Evolutionary conservation across 371 early-diverging fungal genomes (phyloP), one percentile per base, ranked within the genome.

Genomic region (Dichotomocladium elegans): DNA sequence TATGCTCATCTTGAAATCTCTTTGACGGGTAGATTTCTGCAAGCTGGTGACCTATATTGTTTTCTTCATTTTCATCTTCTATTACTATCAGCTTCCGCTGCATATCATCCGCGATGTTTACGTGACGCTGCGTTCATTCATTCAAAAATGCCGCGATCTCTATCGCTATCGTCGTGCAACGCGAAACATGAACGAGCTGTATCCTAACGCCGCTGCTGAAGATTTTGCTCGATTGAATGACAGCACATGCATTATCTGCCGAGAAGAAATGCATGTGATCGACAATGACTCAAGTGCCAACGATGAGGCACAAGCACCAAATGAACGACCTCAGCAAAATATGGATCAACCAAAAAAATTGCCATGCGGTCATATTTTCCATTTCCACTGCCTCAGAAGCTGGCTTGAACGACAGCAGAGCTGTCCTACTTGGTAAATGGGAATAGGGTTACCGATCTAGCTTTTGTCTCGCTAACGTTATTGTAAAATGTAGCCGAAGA

Each of bases 341-440:
- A 33, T 61, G 26, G 85, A 88, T 62, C 83, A 84, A 2, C 94
- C 97, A 4, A 99, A 99, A 69, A 93, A 91, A 47, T 78, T 99
- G 15, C 91, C 90, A 7, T 99, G 99, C 70, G 94, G 95, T 0
- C 99, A 99, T 62, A 85, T 96, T 10, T 99, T 99, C 68, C 99
- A 99, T 71, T 89, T 96, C 51, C 89, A 86, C 44, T 99, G 99
- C 68, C 75, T 99, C 51, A 79, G 95, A 47, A 93, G 92, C 66
- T 99, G 99, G 99, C 81, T 99, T 28, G 99, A 99, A 68, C 70
- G 98, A 55, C 99, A 99, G 70, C 98, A 96, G 60, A 90, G 88
- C 47, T 99, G 99, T 62, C 99, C 99, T 1, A 97, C 99, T 3
- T 99, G 99, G 78, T 81, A 87, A 45, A 25, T 41, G 15, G 31